Evolutionary conservation across 805 yeast genomes (phyloP).

Genomic region (Lipomyces yamanashiensis): DNA sequence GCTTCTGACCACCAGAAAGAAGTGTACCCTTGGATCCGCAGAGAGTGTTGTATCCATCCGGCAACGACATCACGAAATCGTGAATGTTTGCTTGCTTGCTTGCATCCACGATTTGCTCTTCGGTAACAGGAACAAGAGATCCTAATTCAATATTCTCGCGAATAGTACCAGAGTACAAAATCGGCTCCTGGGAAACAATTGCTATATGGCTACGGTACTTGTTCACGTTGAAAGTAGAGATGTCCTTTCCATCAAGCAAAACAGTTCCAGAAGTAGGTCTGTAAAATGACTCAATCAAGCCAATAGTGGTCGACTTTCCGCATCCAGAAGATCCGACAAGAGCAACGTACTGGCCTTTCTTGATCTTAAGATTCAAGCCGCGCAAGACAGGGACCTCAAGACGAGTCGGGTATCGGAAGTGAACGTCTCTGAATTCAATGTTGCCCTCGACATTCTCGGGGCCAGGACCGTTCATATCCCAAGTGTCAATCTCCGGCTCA

Average conservation of each 20-base stretch:
- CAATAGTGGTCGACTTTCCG: conserved; percentile 53
- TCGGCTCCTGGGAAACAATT: conserved; percentile 62
- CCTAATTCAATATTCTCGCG: conserved; percentile 67
- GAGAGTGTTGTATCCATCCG: conserved; percentile 57
- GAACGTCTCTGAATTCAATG: conserved; percentile 53
- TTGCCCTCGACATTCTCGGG: conserved; percentile 50
- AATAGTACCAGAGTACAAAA: conserved; percentile 75
- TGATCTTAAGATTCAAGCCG: conserved; percentile 46
- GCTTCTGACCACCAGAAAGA: conserved; percentile 68
- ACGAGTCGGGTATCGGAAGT: conserved; percentile 43
- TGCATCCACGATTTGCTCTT: conserved; percentile 50
- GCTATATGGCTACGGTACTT: conserved; percentile 58
- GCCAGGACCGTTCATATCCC: conserved; percentile 41
- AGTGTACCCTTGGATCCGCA: conserved; percentile 56
- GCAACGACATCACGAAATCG: conserved; percentile 56
- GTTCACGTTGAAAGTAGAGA: conserved; percentile 63
- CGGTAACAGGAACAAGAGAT: conserved; percentile 39
- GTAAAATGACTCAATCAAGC: conserved; percentile 61
- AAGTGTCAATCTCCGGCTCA: conserved; percentile 46
- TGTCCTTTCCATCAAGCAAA: conserved; percentile 81
- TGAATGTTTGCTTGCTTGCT: conserved; percentile 58
- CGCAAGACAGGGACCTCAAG: conserved; percentile 40
- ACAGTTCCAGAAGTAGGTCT: conserved; percentile 56
- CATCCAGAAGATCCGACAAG: conserved; percentile 83
- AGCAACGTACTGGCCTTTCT: conserved; percentile 84